Evolutionary conservation across 164 flowering plant species (phyloP).

Genomic region (Echeveria elegans): DNA sequence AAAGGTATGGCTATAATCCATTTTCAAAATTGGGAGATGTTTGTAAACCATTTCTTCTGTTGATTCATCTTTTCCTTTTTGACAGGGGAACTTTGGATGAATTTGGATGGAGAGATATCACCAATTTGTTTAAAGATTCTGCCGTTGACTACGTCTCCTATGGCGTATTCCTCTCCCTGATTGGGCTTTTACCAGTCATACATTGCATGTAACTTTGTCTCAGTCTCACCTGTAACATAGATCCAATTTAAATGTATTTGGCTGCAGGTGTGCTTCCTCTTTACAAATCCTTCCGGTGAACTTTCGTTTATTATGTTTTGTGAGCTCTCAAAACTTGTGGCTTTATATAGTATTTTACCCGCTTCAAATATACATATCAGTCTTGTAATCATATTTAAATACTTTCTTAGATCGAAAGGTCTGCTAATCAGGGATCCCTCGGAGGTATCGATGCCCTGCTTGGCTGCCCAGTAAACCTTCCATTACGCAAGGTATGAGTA

Average conservation of each 20-base stretch:
- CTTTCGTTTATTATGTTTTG: conserved; percentile 54
- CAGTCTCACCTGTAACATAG: background rate
- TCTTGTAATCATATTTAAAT: background rate
- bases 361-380: background rate
- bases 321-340: conserved; percentile 24
- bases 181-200: conserved; percentile 6
- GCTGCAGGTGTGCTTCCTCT: conserved; percentile 45
- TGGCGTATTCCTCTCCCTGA: conserved; percentile 27
- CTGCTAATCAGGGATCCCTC: conserved; percentile 81
- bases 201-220: background rate
- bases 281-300: conserved; percentile 63
- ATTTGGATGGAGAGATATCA: conserved; percentile 77
- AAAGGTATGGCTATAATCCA: conserved; percentile 37
- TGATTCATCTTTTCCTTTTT: conserved; percentile 11
- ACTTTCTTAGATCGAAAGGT: conserved; percentile 51
- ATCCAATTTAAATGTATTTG: conserved; percentile 8
- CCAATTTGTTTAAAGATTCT: conserved; percentile 76
- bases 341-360: background rate
- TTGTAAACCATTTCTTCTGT: background rate
- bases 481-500: conserved; percentile 75
- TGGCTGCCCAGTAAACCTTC: conserved; percentile 82
- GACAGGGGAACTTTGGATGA: conserved; percentile 87
- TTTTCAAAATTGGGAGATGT: background rate
- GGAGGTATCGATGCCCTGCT: conserved; percentile 89
- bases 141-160: conserved; percentile 47